phyloP scores from a whole-genome alignment of 2,329 filamentous ascomycete genomes.

The Penicillium brevicompactum region DNA sequence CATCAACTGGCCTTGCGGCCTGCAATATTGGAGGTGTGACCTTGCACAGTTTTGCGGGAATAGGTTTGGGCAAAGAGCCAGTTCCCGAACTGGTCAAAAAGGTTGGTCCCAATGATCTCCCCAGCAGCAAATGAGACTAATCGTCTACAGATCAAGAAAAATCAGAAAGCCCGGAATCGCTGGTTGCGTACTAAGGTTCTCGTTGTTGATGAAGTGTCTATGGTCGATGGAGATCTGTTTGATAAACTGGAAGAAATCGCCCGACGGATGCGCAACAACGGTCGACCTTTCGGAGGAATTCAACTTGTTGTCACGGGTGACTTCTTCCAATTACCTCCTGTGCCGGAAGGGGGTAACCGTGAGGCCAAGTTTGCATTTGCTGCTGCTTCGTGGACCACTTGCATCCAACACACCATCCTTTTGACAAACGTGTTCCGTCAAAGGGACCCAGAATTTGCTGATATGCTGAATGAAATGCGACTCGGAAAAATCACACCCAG shows the following conservation, averaged over 20 bases:
- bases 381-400: slow-evolving; percentile 85
- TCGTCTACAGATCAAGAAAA: slow-evolving; percentile 66
- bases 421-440: slow-evolving; percentile 96
- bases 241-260: slow-evolving; percentile 93
- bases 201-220: slow-evolving; percentile 93
- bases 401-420: slow-evolving; percentile 93
- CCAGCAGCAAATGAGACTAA: slow-evolving; percentile 15
- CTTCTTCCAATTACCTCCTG: slow-evolving; percentile 95
- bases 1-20: slow-evolving; percentile 91
- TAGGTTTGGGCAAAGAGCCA: slow-evolving; percentile 90
- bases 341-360: slow-evolving; percentile 71
- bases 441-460: slow-evolving; percentile 83
- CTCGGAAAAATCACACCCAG: slow-evolving; percentile 76
- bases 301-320: slow-evolving; percentile 95
- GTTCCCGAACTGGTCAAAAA: slow-evolving; percentile 81
- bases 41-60: slow-evolving; percentile 92
- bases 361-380: slow-evolving; percentile 90
- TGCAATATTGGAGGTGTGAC: slow-evolving; percentile 97
- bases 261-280: slow-evolving; percentile 82
- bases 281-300: slow-evolving; percentile 90
- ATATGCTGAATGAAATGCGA: slow-evolving; percentile 98
- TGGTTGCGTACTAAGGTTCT: slow-evolving; percentile 89
- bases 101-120: slow-evolving; percentile 22
- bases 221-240: slow-evolving; percentile 96
- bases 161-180: slow-evolving; percentile 81